Evolutionary conservation across 2,329 filamentous ascomycete genomes (phyloP), one percentile per base, ranked within the genome.

Genomic region (Thelonectria rubi): DNA sequence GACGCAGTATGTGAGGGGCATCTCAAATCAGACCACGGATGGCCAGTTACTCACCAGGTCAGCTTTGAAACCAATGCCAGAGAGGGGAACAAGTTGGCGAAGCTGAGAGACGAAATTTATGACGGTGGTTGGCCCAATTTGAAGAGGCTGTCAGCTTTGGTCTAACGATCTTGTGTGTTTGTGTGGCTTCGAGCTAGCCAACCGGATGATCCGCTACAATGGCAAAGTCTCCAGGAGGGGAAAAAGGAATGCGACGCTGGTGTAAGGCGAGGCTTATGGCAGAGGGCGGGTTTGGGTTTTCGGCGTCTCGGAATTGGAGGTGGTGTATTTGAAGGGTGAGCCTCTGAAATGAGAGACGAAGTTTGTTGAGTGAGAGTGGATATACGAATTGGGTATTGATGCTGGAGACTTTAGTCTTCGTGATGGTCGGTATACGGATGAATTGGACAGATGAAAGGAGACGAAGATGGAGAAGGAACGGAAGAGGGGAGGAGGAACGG

Each of bases 171-270:
- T 37, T 37, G 34, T 37, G 34, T 39, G 15, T 43, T 12, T 30
- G 62, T 59, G 62, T 66, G 57, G 52, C 54, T 67, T 60, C 42
- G 63, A 53, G 52, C 50, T 56, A 65, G 49, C 48, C 50, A 57
- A 59, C 68, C 66, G 64, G 65, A 69, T 55, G 55, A 53, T 64
- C 51, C 59, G 63, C 62, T 52, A 55, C 48, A 60, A 60, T 21
- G 34, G 39, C 17, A 60, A 63, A 39, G 45, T 46, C 55, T 58
- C 53, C 17, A 37, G 49, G 34, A 48, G 12, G 34, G 45, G n/a
- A 21, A 47, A 43, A 52, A 53, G 47, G 48, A 56, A 56, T 48
- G 42, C 26, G 21, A 24, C 46, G 21, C 18, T 30, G 5, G 32
- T 34, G n/a, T 20, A 24, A 32, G 37, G 30, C 24, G 9, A 34